Evolutionary conservation across 306 rosid species (phyloP).

Genomic region (Vicia faba): DNA sequence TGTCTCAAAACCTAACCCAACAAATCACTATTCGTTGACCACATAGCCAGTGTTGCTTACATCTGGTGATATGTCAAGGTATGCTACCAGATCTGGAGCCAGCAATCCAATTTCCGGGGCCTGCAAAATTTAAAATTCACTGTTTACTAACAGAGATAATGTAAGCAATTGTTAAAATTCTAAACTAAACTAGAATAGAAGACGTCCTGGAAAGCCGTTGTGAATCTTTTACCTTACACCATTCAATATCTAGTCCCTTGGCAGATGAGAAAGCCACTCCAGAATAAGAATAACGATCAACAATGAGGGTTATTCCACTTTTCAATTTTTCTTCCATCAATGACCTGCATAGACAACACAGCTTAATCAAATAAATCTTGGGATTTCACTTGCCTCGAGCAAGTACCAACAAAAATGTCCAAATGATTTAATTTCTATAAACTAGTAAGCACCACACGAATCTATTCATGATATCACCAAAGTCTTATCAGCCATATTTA

Average conservation of each 20-base stretch:
- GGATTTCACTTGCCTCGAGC: slow-evolving; percentile 5
- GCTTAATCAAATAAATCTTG: slow-evolving; percentile 23
- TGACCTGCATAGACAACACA: slow-evolving; percentile 51
- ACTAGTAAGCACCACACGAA: too few species aligned
- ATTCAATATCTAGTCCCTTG: slow-evolving; percentile 79
- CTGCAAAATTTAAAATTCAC: slow-evolving; percentile 48
- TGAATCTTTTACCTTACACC: slow-evolving; percentile 78
- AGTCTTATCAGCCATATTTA: too few species aligned
- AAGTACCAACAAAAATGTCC: slow-evolving; percentile 1
- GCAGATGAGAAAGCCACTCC: slow-evolving; percentile 96
- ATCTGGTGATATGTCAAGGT: slow-evolving; percentile 89
- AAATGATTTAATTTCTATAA: too few species aligned
- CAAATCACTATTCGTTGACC: slow-evolving; percentile 26
- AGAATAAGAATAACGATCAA: slow-evolving; percentile 96
- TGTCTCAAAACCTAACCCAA: slow-evolving; percentile 6
- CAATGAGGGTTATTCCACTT: slow-evolving; percentile 82
- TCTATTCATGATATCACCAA: too few species aligned
- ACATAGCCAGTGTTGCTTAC: slow-evolving; percentile 42
- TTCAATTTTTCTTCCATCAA: slow-evolving; percentile 85
- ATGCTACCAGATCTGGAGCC: slow-evolving; percentile 78
- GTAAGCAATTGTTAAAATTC: not conserved
- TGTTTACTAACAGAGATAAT: slow-evolving; percentile 21
- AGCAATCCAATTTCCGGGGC: slow-evolving; percentile 86
- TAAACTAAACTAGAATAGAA: slow-evolving; percentile 15
- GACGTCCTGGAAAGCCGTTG: not conserved